Base-by-base conservation (phyloP, 1,284 basidiomycete genomes). In the Ustilago xerochloae region DNA sequence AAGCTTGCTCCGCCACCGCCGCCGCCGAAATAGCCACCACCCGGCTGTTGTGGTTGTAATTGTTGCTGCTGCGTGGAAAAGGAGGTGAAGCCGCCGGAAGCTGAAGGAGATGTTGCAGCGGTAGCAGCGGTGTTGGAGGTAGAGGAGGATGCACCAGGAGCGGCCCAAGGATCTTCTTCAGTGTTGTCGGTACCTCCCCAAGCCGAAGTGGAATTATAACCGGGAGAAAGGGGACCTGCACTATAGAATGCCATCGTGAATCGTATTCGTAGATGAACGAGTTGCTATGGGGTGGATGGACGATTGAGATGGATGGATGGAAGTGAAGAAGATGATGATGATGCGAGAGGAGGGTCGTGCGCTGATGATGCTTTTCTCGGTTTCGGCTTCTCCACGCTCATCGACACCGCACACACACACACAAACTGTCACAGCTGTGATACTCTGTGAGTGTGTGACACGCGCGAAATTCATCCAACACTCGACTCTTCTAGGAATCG, bases 121-220 rank as follows among this genome's bases (percentile, higher is more conserved):
- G 66, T 18, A 45, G 38, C 52, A 22, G 43, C 41, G 10, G 58
- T 26, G 9, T 52, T 26, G 15, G 67, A 57, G 8, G 53, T 48
- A 1, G 67, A 53, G 26, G 71, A 55, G 18, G 66, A 52, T 16
- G 57, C 53, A n/a, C 63, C 57, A 8, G 70, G 52, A 36, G 65
- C 70, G 13, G 56, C 74, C 74, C 74, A 77, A 8, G 74, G 74
- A 54, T 77, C 74, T 2, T 69, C 70, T 35, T 73, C 74, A 41
- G 54, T 52, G 59, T 59, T 65, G 36, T 75, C 72, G 56, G 55
- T 65, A 54, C 67, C 72, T 36, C 67, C 72, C 72, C 72, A 75
- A 9, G 71, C 71, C 54, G 65, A 63, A 36, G 72, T 67, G 49
- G 72, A 57, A 43, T 63, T 66, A 54, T 75, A 71, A 43, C 72